Base-by-base conservation (phyloP, 2,329 filamentous ascomycete genomes). In the Aspergillus transmontanensis region DNA sequence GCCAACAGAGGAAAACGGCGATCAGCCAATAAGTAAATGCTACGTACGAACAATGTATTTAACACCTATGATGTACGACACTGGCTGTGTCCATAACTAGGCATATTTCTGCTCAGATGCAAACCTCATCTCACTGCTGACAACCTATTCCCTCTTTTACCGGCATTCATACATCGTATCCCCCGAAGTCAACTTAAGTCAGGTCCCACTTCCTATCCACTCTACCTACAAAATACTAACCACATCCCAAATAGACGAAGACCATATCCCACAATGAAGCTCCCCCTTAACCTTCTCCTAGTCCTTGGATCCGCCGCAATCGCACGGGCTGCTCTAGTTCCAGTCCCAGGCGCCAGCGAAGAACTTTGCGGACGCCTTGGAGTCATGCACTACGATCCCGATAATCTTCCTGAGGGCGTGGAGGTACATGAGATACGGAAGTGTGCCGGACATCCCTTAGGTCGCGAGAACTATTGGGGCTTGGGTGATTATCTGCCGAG, bases 401-500 rank as follows among this genome's bases (percentile, higher is more conserved):
- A 51, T 12, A 3, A 51, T n/a, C 48, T 51, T n/a, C 46, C 46
- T 6, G 12, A 19, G 9, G 46, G 46, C 4, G 9, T 32, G 16
- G n/a, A 30, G 16, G 28, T 30, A 1, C 28, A 32, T 11, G 48
- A 51, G 9, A 19, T 51, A 11, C 48, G 28, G 1, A 21, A 51
- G 28, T 32, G 48, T 9, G 48, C 26, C 1, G 28, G 12, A 10
- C 48, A 32, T 34, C 48, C 48, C 10, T 6, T 32, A 2, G n/a
- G 48, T 30, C 7, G 23, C 26, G 16, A 51, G 28, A 51, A 51
- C 48, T 51, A 51, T 12, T 51, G 48, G 48, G 48, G 48, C 48
- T 51, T 19, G 48, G 28, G 28, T 11, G 28, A 51, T 5, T 51
- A 32, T 2, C 12, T 51, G 48, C 48, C 48, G 12, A 51, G 48